Evolutionary conservation across 2,329 filamentous ascomycete genomes (phyloP).

Genomic region (Chaetomiaceae sp.): DNA sequence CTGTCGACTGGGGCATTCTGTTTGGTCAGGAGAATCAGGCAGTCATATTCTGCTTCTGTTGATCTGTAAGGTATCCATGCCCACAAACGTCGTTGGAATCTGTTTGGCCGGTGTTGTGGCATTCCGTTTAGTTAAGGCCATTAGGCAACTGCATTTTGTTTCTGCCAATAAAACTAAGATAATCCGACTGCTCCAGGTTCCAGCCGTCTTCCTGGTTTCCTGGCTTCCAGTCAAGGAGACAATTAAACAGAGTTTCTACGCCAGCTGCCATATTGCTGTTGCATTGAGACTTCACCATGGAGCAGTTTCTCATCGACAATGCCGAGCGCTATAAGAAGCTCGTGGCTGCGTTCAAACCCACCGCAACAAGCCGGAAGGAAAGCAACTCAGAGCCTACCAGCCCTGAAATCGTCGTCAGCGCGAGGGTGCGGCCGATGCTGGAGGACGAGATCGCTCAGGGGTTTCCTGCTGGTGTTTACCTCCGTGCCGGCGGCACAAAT

Average conservation of each 20-base stretch:
- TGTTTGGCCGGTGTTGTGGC: too few relatives aligned
- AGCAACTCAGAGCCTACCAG: slow-evolving; percentile 6
- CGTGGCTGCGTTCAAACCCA: slow-evolving; percentile 29
- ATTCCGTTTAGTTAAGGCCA: too few relatives aligned
- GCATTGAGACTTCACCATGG: slow-evolving; percentile 26
- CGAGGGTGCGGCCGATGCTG: slow-evolving; percentile 36
- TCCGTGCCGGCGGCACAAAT: slow-evolving; percentile 23
- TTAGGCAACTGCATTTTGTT: too few relatives aligned
- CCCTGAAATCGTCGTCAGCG: slow-evolving; percentile 34
- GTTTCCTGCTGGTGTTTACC: slow-evolving; percentile 29
- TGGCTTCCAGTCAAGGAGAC: too few relatives aligned
- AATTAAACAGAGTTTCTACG: too few relatives aligned
- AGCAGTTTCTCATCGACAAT: slow-evolving; percentile 34
- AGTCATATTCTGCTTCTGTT: not conserved
- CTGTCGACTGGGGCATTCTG: not conserved
- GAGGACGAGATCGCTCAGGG: slow-evolving; percentile 33
- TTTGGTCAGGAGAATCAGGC: not conserved
- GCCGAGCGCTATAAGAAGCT: slow-evolving; percentile 30
- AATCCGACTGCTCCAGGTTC: too few relatives aligned
- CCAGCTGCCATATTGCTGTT: too few relatives aligned
- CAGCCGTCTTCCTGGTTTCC: too few relatives aligned
- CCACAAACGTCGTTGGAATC: too few relatives aligned
- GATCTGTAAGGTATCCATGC: too few relatives aligned
- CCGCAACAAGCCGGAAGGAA: not conserved
- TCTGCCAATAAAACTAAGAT: too few relatives aligned